phyloP scores from a whole-genome alignment of 2,329 filamentous ascomycete species.

The Botrytis medusae region DNA sequence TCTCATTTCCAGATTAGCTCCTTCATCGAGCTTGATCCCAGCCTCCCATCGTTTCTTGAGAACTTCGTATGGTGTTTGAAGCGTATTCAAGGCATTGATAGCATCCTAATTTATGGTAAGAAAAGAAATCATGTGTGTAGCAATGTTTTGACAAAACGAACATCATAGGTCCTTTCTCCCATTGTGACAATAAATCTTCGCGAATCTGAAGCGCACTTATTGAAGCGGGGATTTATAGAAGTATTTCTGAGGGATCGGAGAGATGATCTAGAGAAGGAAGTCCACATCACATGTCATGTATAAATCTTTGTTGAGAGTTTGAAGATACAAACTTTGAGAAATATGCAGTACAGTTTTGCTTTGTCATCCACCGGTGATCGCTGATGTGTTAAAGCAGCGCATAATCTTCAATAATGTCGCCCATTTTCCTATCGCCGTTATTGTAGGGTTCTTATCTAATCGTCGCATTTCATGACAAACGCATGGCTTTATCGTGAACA shows the following conservation, averaged over 20 bases:
- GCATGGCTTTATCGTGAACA: neutral
- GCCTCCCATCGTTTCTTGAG: conserved; percentile 77
- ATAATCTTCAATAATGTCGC: neutral
- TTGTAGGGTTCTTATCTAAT: neutral
- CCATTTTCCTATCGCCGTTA: neutral
- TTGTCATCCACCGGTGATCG: neutral
- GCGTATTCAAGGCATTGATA: conserved; percentile 78
- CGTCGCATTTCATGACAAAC: neutral
- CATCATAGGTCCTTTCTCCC: conserved; percentile 29
- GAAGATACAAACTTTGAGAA: neutral
- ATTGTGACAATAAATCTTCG: conserved; percentile 13
- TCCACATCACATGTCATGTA: neutral
- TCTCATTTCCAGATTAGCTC: conserved; percentile 74
- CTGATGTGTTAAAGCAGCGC: neutral
- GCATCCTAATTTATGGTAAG: conserved; percentile 63
- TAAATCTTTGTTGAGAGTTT: neutral
- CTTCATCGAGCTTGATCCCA: conserved; percentile 67
- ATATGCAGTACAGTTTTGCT: neutral
- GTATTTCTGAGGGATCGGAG: neutral
- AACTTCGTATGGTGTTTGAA: conserved; percentile 83
- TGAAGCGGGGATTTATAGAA: neutral
- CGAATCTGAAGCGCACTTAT: neutral
- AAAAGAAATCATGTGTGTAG: neutral
- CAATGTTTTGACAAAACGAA: conserved; percentile 10
- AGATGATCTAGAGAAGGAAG: neutral